Percentiles rank a stretch among this genome's conserved stretches.
These are phyloP conservation scores for Pleurozium schreberi DNA, from an alignment of 225 moss, liverwort and hornwort genomes.

Conservation along the genomic window DNA sequence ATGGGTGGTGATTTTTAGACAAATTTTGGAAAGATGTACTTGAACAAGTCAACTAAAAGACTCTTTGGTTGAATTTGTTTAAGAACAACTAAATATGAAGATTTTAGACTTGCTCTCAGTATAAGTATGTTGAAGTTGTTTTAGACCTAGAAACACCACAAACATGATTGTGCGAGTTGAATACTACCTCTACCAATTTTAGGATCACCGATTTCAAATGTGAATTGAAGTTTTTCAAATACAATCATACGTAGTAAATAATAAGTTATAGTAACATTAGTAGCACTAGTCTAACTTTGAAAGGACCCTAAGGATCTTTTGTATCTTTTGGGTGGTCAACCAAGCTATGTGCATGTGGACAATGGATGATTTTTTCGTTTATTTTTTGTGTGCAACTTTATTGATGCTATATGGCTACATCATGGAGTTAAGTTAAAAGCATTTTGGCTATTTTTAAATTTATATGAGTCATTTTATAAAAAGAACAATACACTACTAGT, in stretches of 20 bases:
- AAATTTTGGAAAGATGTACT: background rate
- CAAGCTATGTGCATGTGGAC: background rate
- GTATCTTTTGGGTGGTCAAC: background rate
- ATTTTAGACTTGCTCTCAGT: background rate
- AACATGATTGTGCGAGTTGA: rapidly evolving
- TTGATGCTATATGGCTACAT: background rate
- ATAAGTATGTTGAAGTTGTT: background rate
- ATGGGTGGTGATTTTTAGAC: rapidly evolving
- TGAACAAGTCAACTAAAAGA: background rate
- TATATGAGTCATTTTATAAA: too few relatives aligned
- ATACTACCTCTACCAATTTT: too few relatives aligned
- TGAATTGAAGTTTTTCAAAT: background rate
- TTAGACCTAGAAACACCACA: rapidly evolving
- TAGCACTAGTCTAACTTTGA: background rate
- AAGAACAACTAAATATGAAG: background rate
- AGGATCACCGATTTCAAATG: background rate
- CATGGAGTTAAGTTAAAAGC: too few relatives aligned
- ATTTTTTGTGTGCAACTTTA: background rate
- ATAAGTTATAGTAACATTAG: background rate
- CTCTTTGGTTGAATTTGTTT: too few relatives aligned
- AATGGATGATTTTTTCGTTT: too few relatives aligned
- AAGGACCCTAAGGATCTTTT: background rate
- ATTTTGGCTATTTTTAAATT: too few relatives aligned
- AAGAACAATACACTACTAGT: too few relatives aligned
- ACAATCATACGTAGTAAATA: background rate